Conservation (phyloP, 768 basidiomycete genomes). For the Kondoa malvinella region DNA sequence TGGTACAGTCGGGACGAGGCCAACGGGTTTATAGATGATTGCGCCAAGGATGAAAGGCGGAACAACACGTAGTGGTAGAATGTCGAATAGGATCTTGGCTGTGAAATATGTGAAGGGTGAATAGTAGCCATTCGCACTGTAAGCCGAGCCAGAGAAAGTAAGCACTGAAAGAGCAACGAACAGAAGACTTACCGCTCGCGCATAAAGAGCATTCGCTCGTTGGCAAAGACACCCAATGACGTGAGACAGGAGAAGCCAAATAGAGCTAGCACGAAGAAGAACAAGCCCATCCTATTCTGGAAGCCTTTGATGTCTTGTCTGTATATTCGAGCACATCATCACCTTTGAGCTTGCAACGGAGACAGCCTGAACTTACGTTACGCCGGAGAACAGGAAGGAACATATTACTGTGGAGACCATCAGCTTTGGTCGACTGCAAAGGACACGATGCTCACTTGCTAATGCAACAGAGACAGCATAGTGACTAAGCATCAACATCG, state of each 20-base stretch:
- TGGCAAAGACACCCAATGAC: conserved; percentile 81
- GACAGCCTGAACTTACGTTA: conserved; percentile 55
- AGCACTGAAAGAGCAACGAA: not conserved
- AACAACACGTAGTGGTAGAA: conserved; percentile 79
- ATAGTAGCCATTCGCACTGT: conserved; percentile 73
- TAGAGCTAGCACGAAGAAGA: conserved; percentile 91
- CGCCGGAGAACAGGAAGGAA: conserved; percentile 78
- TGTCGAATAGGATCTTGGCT: conserved; percentile 94
- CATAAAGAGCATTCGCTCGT: conserved; percentile 91
- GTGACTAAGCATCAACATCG: conserved; percentile 74
- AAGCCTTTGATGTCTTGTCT: conserved; percentile 90
- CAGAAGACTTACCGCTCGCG: conserved; percentile 68
- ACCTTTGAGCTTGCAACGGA: not conserved
- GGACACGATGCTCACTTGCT: conserved; percentile 44
- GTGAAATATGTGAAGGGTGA: conserved; percentile 90
- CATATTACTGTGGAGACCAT: conserved; percentile 48
- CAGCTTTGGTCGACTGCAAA: conserved; percentile 8
- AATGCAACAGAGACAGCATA: conserved; percentile 68
- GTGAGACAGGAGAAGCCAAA: conserved; percentile 95
- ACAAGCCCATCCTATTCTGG: conserved; percentile 82
- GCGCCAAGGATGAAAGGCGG: conserved; percentile 90
- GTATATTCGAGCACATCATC: not conserved
- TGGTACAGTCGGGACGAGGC: conserved; percentile 73
- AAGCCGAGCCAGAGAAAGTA: not conserved
- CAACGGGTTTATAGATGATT: conserved; percentile 86